phyloP scores from a whole-genome alignment of 345 rosid species.

The Eucalyptus melliodora region DNA sequence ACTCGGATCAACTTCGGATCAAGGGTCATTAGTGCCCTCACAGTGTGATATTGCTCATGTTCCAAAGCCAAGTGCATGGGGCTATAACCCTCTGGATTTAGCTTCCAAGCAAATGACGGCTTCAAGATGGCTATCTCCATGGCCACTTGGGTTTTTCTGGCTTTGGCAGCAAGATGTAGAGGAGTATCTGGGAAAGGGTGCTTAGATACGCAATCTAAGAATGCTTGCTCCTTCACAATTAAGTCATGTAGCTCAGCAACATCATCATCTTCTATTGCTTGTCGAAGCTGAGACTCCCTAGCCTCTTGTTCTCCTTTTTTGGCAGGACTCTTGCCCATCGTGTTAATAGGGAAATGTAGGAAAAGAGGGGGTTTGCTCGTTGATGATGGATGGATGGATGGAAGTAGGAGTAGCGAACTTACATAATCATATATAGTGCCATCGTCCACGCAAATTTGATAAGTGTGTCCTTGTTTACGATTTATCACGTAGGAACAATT shows the following conservation, averaged over 20 bases:
- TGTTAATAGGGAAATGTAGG: neutral
- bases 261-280: neutral
- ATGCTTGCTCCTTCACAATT: neutral
- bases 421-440: neutral
- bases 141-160: neutral
- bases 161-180: neutral
- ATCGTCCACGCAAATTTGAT: neutral
- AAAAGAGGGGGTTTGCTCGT: neutral
- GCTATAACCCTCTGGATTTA: neutral
- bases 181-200: neutral
- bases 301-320: neutral
- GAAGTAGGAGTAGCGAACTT: neutral
- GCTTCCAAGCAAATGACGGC: neutral
- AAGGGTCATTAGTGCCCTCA: neutral
- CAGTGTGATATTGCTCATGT: fast-evolving
- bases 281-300: neutral
- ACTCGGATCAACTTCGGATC: neutral
- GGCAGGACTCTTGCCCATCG: neutral
- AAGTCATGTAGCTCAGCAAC: neutral
- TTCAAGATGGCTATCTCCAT: neutral
- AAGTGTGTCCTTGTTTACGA: neutral
- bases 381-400: neutral
- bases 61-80: neutral
- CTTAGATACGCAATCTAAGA: neutral
- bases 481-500: neutral